Evolutionary conservation across 352 stramenopile species (phyloP), one percentile per base, ranked within the genome.

Genomic region (Globisporangium camurandrum): DNA sequence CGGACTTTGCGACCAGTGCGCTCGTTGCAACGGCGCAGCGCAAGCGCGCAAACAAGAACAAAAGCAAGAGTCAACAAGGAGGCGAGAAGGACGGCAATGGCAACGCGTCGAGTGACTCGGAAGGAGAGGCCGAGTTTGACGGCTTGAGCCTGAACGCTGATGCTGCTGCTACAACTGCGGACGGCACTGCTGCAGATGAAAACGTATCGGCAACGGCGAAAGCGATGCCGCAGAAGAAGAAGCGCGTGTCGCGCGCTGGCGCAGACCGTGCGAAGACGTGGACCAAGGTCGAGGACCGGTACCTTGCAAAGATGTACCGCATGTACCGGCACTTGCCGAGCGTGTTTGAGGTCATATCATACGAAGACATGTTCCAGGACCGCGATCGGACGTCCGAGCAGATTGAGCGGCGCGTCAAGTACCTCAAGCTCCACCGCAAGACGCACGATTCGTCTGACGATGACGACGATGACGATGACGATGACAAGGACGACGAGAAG

Each of bases 351-450:
- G 81, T 92, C 23, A 85, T 94, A 56, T 90, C 80, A 51, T 92
- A 91, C 49, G 83, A 94, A 66, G 83, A 94, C 42, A 91, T 94
- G 80, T 92, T 94, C 42, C 83, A 94, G 56, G 83, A 94, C 34
- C 75, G 79, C 27, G 78, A 94, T 24, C 75, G 83, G 43, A 92
- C 83, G 0, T 54, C 80, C 6, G 76, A 91, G 47, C 83, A 94
- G 56, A 94, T 94, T 27, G 75, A 92, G 50, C 80, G 79, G 8
- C 83, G 83, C 43, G 78, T 91, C 8, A 90, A 91, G 46, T 83
- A 77, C 52, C 59, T 94, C 33, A 89, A 88, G 52, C 60, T 93
- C 28, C 75, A 90, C 39, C 67, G 70, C n/a, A 69, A 71, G 53
- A 88, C 68, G 0, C 64, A 88, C 46, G 80, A 91, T 46, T 85